Percentiles rank a stretch among this genome's conserved stretches.
These are phyloP conservation scores for Diplogelasinospora grovesii DNA, from an alignment of 495 filamentous ascomycete genomes.

Conservation along the genomic window DNA sequence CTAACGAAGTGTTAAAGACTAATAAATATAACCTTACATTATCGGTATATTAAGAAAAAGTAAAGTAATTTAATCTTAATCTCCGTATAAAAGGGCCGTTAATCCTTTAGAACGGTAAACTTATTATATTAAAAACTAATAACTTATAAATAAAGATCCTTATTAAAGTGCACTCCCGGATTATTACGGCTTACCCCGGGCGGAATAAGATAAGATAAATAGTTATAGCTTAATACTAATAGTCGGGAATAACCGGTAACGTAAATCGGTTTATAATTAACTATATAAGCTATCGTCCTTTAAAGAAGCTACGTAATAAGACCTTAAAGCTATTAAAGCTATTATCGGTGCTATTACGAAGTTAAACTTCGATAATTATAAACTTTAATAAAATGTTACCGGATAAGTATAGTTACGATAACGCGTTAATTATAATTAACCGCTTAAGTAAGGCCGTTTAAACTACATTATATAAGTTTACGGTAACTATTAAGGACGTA, in stretches of 20 bases:
- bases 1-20: no score
- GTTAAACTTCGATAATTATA: neutral
- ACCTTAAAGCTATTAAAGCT: neutral
- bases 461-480: neutral
- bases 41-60: no score
- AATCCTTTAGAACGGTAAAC: neutral
- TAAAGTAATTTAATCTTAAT: no score
- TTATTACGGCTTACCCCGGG: neutral
- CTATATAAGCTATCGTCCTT: neutral
- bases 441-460: neutral
- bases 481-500: no score
- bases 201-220: conserved; percentile 2
- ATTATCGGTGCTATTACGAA: neutral
- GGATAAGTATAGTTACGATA: neutral
- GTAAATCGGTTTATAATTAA: neutral
- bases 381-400: conserved; percentile 5
- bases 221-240: neutral
- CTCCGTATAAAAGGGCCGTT: no score
- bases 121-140: neutral
- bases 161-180: neutral
- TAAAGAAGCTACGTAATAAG: conserved; percentile 2
- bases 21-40: no score
- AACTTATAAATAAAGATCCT: neutral
- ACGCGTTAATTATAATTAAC: neutral
- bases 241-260: no score